Evolutionary conservation across 2,329 filamentous ascomycete species (phyloP).

Genomic region (Rugonectria rugulosa): DNA sequence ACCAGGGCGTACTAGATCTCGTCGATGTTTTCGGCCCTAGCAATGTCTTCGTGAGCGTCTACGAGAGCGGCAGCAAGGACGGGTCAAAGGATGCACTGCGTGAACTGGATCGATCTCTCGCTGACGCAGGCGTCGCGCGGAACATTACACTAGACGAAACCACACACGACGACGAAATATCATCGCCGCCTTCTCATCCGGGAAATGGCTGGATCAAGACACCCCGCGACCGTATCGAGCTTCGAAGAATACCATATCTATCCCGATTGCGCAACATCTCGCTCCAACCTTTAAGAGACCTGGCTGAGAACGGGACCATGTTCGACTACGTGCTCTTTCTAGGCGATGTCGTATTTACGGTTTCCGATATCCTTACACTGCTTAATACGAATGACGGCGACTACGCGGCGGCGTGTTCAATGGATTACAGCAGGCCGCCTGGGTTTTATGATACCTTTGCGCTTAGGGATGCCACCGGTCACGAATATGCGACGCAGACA

Average conservation of each 20-base stretch:
- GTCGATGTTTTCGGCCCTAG: constrained; percentile 62
- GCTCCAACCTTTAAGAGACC: constrained; percentile 62
- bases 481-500: constrained; percentile 44
- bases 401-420: constrained; percentile 66
- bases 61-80: constrained; percentile 73
- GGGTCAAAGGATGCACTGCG: constrained; percentile 68
- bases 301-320: constrained; percentile 54
- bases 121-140: constrained; percentile 56
- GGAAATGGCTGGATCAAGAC: constrained; percentile 69
- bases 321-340: constrained; percentile 67
- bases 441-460: constrained; percentile 68
- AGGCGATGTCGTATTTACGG: constrained; percentile 67
- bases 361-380: constrained; percentile 60
- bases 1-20: constrained; percentile 62
- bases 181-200: constrained; percentile 41
- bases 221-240: constrained; percentile 56
- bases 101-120: constrained; percentile 62
- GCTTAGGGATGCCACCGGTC: constrained; percentile 60
- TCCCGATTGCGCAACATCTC: constrained; percentile 68
- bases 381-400: constrained; percentile 62
- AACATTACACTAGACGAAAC: constrained; percentile 63
- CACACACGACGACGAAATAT: constrained; percentile 65
- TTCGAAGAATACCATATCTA: constrained; percentile 73
- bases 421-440: constrained; percentile 62
- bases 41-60: constrained; percentile 72